A percentile compares a stretch with the other conserved stretches of the same genome.
Evolutionary conservation across 805 yeast species (phyloP).

Genomic region (Candida cerambycidarum): DNA sequence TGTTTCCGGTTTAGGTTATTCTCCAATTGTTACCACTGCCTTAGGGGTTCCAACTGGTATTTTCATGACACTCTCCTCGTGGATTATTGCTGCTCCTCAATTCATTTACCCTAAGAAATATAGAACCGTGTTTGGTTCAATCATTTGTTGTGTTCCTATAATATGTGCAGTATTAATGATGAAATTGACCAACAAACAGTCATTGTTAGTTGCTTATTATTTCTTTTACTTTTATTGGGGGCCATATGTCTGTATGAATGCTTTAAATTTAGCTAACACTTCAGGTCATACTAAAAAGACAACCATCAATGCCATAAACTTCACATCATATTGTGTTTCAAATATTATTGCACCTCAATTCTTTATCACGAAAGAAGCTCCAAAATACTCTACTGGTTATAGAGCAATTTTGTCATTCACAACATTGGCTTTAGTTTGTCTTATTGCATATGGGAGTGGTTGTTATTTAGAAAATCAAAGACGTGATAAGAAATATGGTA

Average conservation of each 20-base stretch:
- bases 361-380: slow-evolving; percentile 44
- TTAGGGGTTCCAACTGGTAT: slow-evolving; percentile 60
- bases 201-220: slow-evolving; percentile 49
- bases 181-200: slow-evolving; percentile 35
- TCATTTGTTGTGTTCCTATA: slow-evolving; percentile 32
- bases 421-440: slow-evolving; percentile 43
- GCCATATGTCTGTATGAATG: slow-evolving; percentile 40
- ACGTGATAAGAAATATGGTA: slow-evolving; percentile 42
- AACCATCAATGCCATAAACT: slow-evolving; percentile 43
- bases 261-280: slow-evolving; percentile 45
- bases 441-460: slow-evolving; percentile 41
- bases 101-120: slow-evolving; percentile 18
- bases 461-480: slow-evolving; percentile 50
- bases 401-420: slow-evolving; percentile 51
- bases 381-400: slow-evolving; percentile 55
- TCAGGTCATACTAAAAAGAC: slow-evolving; percentile 61
- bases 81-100: slow-evolving; percentile 30
- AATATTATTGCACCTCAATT: slow-evolving; percentile 58
- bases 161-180: slow-evolving; percentile 42
- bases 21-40: slow-evolving; percentile 42
- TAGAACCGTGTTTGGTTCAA: slow-evolving; percentile 20
- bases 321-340: slow-evolving; percentile 53
- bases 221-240: slow-evolving; percentile 55
- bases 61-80: slow-evolving; percentile 31
- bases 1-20: slow-evolving; percentile 52